A percentile compares a stretch with the other conserved stretches of the same genome.
phyloP scores from a whole-genome alignment of 805 yeast genomes.

The Wickerhamiella kurtzmanii region DNA sequence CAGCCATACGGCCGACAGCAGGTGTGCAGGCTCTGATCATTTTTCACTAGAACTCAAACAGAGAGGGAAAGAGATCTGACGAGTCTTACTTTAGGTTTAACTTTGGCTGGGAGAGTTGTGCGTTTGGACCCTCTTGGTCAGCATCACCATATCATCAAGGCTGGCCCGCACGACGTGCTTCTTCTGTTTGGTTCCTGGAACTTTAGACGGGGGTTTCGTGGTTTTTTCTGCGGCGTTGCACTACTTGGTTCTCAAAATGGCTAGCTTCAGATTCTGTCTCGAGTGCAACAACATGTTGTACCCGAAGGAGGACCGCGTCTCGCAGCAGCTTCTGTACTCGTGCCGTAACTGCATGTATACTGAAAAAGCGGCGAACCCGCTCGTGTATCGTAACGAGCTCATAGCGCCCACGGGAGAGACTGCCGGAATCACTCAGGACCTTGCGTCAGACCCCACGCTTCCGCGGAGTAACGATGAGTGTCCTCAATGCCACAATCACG shows the following conservation, averaged over 20 bases:
- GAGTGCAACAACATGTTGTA: conserved; percentile 97
- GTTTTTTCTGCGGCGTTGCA: too few species aligned
- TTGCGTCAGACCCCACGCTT: conserved; percentile 93
- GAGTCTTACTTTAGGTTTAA: too few species aligned
- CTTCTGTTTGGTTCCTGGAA: too few species aligned
- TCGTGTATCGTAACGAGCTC: conserved; percentile 81
- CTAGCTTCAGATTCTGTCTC: conserved; percentile 84
- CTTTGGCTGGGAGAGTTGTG: neutral
- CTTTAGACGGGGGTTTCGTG: too few species aligned
- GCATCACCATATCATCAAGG: neutral
- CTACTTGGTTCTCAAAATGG: neutral
- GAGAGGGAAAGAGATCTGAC: too few species aligned
- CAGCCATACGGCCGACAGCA: neutral
- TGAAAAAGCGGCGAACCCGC: conserved; percentile 76
- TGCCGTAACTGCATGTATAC: conserved; percentile 93
- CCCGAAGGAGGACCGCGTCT: conserved; percentile 85
- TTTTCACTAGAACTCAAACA: neutral
- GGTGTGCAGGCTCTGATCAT: neutral
- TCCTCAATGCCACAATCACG: conserved; percentile 74
- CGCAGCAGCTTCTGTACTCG: conserved; percentile 63
- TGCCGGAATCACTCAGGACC: conserved; percentile 93
- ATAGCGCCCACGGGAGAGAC: conserved; percentile 84
- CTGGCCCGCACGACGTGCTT: too few species aligned
- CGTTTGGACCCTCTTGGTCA: neutral
- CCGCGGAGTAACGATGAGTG: conserved; percentile 93